A percentile compares a stretch with the other conserved stretches of the same genome.
These are phyloP conservation scores for Scheffersomyces insectosa DNA, from an alignment of 1,139 yeast species.

Conservation along the genomic window DNA sequence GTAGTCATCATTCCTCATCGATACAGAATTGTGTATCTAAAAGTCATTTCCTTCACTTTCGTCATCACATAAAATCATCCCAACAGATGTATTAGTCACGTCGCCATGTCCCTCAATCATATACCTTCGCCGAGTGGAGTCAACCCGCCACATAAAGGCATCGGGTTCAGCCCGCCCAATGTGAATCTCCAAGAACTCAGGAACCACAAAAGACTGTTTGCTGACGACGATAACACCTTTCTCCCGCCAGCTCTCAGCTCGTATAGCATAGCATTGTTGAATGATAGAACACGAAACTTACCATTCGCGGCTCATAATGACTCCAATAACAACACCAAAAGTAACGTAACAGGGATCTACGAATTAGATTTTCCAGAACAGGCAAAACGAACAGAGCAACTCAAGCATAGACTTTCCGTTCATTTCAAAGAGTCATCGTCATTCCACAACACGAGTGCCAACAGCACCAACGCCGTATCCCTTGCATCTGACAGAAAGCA, in stretches of 20 bases:
- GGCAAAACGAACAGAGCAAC: constrained; percentile 13
- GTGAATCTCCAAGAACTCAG: no score
- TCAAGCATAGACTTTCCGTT: constrained; percentile 34
- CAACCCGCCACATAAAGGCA: no score
- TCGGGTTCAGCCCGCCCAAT: no score
- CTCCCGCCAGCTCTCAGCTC: constrained; percentile 69
- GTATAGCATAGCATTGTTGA: constrained; percentile 44
- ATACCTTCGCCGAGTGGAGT: no score
- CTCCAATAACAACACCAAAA: constrained; percentile 1
- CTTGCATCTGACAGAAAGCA: background rate
- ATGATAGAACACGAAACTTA: constrained; percentile 18
- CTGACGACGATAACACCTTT: constrained; percentile 55
- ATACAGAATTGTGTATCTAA: no score
- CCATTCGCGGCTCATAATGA: constrained; percentile 2
- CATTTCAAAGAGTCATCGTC: constrained; percentile 27
- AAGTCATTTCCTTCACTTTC: no score
- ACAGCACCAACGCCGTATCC: background rate
- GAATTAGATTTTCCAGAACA: constrained; percentile 34
- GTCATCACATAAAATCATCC: no score
- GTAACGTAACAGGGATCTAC: constrained; percentile 32
- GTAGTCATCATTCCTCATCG: no score
- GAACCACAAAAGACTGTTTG: constrained; percentile 17
- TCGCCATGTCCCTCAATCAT: no score
- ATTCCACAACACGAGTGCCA: background rate
- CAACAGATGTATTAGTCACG: no score